These are phyloP conservation scores for Ophidiomyces ophidiicola DNA, from an alignment of 2,329 filamentous ascomycete genomes.

Conservation along the genomic window DNA sequence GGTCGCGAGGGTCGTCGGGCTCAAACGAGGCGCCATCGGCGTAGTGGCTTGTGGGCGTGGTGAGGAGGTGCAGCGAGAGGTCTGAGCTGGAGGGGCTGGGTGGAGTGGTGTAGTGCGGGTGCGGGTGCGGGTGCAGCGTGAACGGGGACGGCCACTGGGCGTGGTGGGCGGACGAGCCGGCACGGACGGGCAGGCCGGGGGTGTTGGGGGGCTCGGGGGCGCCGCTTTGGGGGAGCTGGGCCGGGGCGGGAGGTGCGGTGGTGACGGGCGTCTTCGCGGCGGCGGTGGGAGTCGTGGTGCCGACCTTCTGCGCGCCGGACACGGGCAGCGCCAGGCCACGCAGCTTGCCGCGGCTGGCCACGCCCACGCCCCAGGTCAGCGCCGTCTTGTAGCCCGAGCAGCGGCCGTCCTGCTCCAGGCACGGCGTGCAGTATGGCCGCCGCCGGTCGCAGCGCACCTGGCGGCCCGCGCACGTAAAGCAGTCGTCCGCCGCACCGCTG, in stretches of 20 bases:
- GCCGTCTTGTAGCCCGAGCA: conserved; percentile 96
- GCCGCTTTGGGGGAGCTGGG: not conserved
- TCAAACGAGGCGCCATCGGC: too few species aligned
- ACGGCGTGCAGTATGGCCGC: conserved; percentile 89
- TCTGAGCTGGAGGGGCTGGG: too few species aligned
- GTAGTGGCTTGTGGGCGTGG: too few species aligned
- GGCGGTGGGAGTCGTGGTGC: conserved; percentile 20
- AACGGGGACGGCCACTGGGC: not conserved
- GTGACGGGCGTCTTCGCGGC: not conserved
- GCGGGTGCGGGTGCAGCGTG: not conserved
- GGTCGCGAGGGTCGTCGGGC: too few species aligned
- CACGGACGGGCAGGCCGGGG: not conserved
- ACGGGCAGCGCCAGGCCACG: conserved; percentile 68
- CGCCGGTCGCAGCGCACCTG: conserved; percentile 78
- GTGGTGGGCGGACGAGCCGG: not conserved
- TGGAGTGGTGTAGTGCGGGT: too few species aligned
- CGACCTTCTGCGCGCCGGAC: conserved; percentile 35
- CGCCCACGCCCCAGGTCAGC: conserved; percentile 90
- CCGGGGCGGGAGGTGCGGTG: conserved; percentile 3
- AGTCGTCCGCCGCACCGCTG: conserved; percentile 84
- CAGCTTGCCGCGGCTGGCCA: conserved; percentile 89
- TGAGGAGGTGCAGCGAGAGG: too few species aligned
- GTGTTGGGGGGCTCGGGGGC: too few species aligned
- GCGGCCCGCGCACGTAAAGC: conserved; percentile 81
- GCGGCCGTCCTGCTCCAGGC: conserved; percentile 78